Conservation (phyloP, 208 protist species). For the Leishmania braziliensis region DNA sequence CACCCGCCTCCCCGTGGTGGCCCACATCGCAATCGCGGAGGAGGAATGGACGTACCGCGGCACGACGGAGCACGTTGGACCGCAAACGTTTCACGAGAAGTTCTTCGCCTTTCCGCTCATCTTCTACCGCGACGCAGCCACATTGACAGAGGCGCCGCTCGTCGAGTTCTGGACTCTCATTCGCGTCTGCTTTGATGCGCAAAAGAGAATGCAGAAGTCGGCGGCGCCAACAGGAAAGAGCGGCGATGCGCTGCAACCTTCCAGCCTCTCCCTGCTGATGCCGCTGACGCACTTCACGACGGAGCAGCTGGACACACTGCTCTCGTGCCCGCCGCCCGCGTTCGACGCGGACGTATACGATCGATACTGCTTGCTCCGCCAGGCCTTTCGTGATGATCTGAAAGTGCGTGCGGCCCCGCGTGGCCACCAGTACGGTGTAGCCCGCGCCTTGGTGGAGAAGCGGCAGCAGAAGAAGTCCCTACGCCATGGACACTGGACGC, state of each 20-base stretch:
- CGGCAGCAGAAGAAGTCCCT: slow-evolving; percentile 13
- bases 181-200: slow-evolving; percentile 69
- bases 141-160: slow-evolving; percentile 57
- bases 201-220: slow-evolving; percentile 18
- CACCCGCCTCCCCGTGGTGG: slow-evolving; percentile 33
- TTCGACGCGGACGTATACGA: slow-evolving; percentile 35
- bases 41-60: slow-evolving; percentile 89
- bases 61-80: slow-evolving; percentile 66
- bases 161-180: slow-evolving; percentile 83
- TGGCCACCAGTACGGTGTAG: slow-evolving; percentile 29
- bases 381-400: slow-evolving; percentile 19
- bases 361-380: slow-evolving; percentile 47
- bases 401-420: slow-evolving; percentile 26
- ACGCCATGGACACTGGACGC: background rate
- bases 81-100: slow-evolving; percentile 82
- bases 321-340: slow-evolving; percentile 21
- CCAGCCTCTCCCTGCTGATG: slow-evolving; percentile 31
- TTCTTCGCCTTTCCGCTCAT: slow-evolving; percentile 85
- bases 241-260: background rate
- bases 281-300: slow-evolving; percentile 49
- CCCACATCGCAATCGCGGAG: slow-evolving; percentile 75
- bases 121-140: slow-evolving; percentile 66
- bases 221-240: background rate
- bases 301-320: slow-evolving; percentile 38
- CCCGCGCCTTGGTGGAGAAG: slow-evolving; percentile 29